Percentiles rank a stretch among this genome's conserved stretches.
Evolutionary conservation across 2,329 filamentous ascomycete species (phyloP).

Genomic region (Colletotrichum sp.): DNA sequence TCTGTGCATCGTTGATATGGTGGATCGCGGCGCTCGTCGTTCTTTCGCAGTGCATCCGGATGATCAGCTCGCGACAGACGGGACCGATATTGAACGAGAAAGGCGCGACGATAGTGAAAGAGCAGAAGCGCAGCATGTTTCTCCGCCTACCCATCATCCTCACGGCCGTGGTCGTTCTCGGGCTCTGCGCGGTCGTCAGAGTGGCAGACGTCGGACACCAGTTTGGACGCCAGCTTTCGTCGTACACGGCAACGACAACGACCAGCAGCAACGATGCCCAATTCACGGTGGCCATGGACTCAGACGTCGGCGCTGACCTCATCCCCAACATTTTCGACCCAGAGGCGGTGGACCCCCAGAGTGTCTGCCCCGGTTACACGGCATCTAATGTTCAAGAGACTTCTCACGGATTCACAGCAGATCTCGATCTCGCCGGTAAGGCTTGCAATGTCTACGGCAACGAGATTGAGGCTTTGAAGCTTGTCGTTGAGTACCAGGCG

Average conservation of each 20-base stretch:
- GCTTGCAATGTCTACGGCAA: slow-evolving; percentile 81
- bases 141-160: neutral
- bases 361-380: slow-evolving; percentile 71
- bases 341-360: slow-evolving; percentile 7
- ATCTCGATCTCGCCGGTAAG: slow-evolving; percentile 71
- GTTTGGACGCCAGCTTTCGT: neutral
- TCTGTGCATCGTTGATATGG: neutral
- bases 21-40: slow-evolving; percentile 10
- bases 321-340: slow-evolving; percentile 14
- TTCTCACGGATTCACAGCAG: slow-evolving; percentile 66
- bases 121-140: neutral
- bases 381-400: slow-evolving; percentile 64
- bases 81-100: neutral
- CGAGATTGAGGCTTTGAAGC: slow-evolving; percentile 69
- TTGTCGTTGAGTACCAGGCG: slow-evolving; percentile 73
- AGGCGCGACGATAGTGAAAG: neutral
- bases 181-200: slow-evolving; percentile 1
- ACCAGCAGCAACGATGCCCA: neutral
- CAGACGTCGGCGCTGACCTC: slow-evolving; percentile 3
- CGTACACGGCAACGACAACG: neutral
- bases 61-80: neutral
- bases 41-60: neutral
- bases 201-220: neutral
- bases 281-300: slow-evolving; percentile 1
- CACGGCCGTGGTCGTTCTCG: neutral